These are phyloP conservation scores for Aphanomyces astaci DNA, from an alignment of 352 stramenopile genomes.

Conservation along the genomic window DNA sequence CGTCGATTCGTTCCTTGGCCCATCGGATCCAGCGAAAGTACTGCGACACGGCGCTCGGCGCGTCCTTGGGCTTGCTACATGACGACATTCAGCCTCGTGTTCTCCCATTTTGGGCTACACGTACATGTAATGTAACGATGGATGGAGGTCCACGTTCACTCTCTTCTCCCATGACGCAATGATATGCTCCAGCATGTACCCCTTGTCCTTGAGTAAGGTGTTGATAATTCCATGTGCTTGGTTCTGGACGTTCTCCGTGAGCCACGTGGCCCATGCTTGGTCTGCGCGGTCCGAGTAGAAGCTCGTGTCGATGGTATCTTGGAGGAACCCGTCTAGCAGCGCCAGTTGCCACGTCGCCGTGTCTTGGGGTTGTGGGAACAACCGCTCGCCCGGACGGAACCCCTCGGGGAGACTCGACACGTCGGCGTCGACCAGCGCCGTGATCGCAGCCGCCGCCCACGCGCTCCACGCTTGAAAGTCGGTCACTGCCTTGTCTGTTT, in stretches of 20 bases:
- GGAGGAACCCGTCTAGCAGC: constrained; percentile 43
- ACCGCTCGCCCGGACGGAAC: constrained; percentile 30
- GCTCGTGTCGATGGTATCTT: constrained; percentile 34
- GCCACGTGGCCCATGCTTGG: constrained; percentile 46
- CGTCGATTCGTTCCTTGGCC: constrained; percentile 20
- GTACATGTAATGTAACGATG: constrained; percentile 40
- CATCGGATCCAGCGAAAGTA: constrained; percentile 26
- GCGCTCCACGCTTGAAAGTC: constrained; percentile 5
- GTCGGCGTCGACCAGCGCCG: constrained; percentile 30
- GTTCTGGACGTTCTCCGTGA: constrained; percentile 44
- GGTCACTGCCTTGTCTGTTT: not conserved
- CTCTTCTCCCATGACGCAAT: constrained; percentile 59
- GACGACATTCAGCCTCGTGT: not conserved
- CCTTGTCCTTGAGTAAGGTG: constrained; percentile 39
- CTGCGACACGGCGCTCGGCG: constrained; percentile 21
- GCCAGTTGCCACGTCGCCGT: constrained; percentile 42
- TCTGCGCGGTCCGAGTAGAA: constrained; percentile 54
- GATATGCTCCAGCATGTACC: constrained; percentile 48
- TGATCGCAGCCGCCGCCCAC: constrained; percentile 13
- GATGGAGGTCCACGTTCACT: constrained; percentile 11
- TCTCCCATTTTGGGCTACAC: not conserved
- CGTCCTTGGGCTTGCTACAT: constrained; percentile 11
- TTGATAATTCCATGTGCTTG: constrained; percentile 39
- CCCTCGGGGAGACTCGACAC: constrained; percentile 27
- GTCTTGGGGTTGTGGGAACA: constrained; percentile 42